These are phyloP conservation scores for Rhododendron simsii DNA, from an alignment of 148 eudicot genomes.

Conservation along the genomic window DNA sequence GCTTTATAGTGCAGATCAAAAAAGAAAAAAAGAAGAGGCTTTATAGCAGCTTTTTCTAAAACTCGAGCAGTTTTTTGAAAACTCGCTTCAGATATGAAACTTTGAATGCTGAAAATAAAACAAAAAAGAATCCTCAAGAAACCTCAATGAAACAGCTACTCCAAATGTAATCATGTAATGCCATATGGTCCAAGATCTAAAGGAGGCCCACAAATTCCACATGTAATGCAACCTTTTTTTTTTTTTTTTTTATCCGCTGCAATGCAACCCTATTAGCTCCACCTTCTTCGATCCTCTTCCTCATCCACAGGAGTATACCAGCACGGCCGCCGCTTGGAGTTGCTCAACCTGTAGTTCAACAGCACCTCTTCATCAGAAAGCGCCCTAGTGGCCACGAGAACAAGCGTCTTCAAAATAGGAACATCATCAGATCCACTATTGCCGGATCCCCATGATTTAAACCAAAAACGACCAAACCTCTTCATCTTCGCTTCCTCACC, in stretches of 20 bases:
- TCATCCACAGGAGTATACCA: conserved; percentile 91
- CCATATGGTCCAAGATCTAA: background rate
- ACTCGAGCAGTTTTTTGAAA: background rate
- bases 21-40: background rate
- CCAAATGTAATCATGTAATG: background rate
- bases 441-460: conserved; percentile 60
- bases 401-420: conserved; percentile 61
- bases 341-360: conserved; percentile 84
- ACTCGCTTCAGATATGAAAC: background rate
- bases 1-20: background rate
- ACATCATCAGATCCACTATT: conserved; percentile 27
- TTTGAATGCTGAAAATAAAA: background rate
- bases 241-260: too few species aligned
- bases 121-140: background rate
- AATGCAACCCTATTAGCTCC: conserved; percentile 44
- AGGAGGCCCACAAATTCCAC: background rate
- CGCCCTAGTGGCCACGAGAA: conserved; percentile 72
- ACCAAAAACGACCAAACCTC: conserved; percentile 85
- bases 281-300: conserved; percentile 89
- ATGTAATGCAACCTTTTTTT: background rate
- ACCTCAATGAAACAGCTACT: background rate
- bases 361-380: conserved; percentile 73
- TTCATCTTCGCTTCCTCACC: conserved; percentile 64
- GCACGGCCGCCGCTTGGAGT: conserved; percentile 65
- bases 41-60: background rate